Evolutionary conservation across 2,329 filamentous ascomycete species (phyloP), one percentile per base, ranked within the genome.

Genomic region (Coniochaeta sp.): DNA sequence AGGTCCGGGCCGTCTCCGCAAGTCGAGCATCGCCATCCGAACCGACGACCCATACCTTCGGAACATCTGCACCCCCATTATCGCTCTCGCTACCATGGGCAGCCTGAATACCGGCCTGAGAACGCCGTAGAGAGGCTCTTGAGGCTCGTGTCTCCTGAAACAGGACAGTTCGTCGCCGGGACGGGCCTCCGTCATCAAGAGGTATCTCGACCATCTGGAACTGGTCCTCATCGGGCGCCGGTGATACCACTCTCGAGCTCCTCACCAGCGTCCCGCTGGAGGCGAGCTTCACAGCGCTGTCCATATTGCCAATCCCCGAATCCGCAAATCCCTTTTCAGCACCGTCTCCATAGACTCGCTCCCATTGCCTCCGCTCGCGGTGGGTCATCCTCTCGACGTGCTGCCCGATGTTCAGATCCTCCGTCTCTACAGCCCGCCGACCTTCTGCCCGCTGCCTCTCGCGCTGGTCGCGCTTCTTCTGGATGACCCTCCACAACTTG

Each of bases 401-500:
- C 58, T 85, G 82, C 3, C 90, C 91, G 2, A 89, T 80, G 44
- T 85, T 85, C 60, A 87, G 85, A 69, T 96, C 90, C 63, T 89
- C 84, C 57, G 77, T 77, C 58, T 88, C 81, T 60, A 86, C 73
- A 59, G 83, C 80, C 2, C 73, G 78, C 68, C 81, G 77, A 22
- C 76, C 79, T 66, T 81, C 77, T n/a, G 77, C 77, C 58, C 73
- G 72, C 59, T 78, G 78, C 17, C 76, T 77, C 0, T 79, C 82
- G 66, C 75, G 82, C 73, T 79, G 77, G 65, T 80, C 77, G 57
- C 83, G 80, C 54, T 80, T 80, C 62, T 87, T 81, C 67, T 86
- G 85, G 62, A 96, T 84, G 8, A 96, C 79, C 63, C 86, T 91
- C 92, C 92, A 97, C 16, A 97, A 77, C 67, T 88, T 90, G 66